Conservation (phyloP, 2,329 filamentous ascomycete species). For the Dothiorella sarmentorum region DNA sequence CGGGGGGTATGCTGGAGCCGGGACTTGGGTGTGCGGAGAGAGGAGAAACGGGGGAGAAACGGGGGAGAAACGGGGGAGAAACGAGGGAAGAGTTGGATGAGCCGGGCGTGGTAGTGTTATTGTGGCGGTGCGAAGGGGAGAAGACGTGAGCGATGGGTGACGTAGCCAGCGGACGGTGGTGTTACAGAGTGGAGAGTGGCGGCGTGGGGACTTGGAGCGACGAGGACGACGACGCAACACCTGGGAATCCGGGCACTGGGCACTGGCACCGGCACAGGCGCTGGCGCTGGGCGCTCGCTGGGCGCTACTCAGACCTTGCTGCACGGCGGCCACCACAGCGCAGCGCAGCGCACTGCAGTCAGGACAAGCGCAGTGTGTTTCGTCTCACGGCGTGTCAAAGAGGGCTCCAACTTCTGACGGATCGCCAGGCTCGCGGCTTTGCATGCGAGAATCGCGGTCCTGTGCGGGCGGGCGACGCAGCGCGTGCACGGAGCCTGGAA, state of each 20-base stretch:
- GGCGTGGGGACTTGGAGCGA: background rate
- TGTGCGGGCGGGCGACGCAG: no score
- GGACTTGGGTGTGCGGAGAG: no score
- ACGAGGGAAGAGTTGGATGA: background rate
- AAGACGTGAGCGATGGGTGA: background rate
- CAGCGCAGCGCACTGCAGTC: background rate
- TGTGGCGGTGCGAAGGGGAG: conserved; percentile 12
- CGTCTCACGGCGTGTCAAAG: conserved; percentile 5
- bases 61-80: background rate
- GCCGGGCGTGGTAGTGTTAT: background rate
- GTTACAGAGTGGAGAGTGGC: conserved; percentile 12
- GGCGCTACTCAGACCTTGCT: background rate
- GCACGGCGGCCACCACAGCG: background rate
- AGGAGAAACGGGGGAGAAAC: background rate
- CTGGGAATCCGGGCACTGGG: background rate
- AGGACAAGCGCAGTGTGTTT: conserved; percentile 9
- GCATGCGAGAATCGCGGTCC: background rate
- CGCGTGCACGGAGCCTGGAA: no score
- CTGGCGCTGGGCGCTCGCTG: background rate
- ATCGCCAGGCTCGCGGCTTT: conserved; percentile 4
- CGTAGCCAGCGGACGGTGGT: conserved; percentile 8
- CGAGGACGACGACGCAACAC: background rate
- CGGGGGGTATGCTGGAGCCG: no score
- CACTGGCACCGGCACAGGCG: background rate
- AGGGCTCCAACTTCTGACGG: background rate